Evolutionary conservation across 1,284 basidiomycete genomes (phyloP).

Genomic region (Ceratobasidium sp.): DNA sequence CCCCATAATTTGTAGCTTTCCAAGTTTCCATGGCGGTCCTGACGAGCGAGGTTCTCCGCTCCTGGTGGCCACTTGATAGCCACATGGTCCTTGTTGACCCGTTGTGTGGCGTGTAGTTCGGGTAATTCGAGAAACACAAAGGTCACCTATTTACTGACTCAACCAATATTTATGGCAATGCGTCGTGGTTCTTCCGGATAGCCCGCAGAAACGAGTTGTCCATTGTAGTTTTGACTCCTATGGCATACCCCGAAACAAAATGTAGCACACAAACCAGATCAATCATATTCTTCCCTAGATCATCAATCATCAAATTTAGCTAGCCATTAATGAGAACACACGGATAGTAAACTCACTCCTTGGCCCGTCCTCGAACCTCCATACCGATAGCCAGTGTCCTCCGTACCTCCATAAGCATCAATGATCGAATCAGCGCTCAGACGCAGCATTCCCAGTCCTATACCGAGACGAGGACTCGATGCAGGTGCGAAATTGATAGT

Average conservation of each 20-base stretch:
- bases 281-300: constrained; percentile 39
- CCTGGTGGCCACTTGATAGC: too few species aligned
- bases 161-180: too few species aligned
- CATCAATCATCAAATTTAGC: not conserved
- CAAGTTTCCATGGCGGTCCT: too few species aligned
- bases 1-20: too few species aligned
- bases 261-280: not conserved
- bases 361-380: constrained; percentile 33
- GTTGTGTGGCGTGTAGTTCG: too few species aligned
- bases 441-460: constrained; percentile 39
- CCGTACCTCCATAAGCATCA: constrained; percentile 34
- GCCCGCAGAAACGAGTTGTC: too few species aligned
- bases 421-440: constrained; percentile 43
- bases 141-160: too few species aligned
- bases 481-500: not conserved
- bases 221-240: not conserved
- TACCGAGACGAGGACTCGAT: constrained; percentile 8
- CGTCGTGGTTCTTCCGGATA: too few species aligned
- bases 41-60: too few species aligned
- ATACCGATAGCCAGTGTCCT: constrained; percentile 34
- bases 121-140: too few species aligned
- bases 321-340: not conserved
- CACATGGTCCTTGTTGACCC: too few species aligned
- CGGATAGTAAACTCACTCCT: constrained; percentile 11
- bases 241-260: not conserved